A percentile compares a stretch with the other conserved stretches of the same genome.
Evolutionary conservation across 2,329 filamentous ascomycete species (phyloP).

Genomic region (Nannizzia gypsea): DNA sequence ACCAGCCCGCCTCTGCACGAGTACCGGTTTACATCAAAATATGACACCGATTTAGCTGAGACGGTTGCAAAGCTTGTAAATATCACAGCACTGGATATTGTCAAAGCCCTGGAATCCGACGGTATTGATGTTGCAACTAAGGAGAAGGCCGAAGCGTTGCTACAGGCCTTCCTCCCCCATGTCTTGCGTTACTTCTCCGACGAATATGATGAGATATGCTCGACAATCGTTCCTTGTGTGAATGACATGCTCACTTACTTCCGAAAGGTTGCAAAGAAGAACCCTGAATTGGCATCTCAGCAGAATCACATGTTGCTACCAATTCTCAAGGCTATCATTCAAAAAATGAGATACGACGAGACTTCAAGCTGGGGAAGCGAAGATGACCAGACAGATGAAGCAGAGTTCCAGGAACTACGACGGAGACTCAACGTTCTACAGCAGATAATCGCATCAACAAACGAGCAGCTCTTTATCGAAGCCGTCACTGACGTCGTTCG

Average conservation of each 20-base stretch:
- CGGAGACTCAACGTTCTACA: conserved; percentile 83
- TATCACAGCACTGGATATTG: conserved; percentile 73
- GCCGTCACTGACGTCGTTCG: conserved; percentile 80
- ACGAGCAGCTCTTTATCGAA: conserved; percentile 79
- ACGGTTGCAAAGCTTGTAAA: conserved; percentile 93
- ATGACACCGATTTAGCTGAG: conserved; percentile 92
- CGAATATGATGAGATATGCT: conserved; percentile 96
- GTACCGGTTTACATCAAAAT: conserved; percentile 66
- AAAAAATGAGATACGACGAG: conserved; percentile 96
- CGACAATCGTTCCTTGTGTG: conserved; percentile 83
- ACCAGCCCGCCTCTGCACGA: conserved; percentile 70
- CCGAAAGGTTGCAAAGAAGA: conserved; percentile 59
- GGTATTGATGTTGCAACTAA: conserved; percentile 49
- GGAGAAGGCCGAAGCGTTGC: conserved; percentile 64
- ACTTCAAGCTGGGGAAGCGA: conserved; percentile 88
- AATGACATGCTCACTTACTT: conserved; percentile 87
- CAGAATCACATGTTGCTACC: conserved; percentile 76
- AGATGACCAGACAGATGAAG: conserved; percentile 90
- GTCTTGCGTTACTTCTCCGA: conserved; percentile 91
- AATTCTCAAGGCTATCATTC: conserved; percentile 80
- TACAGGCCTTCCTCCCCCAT: conserved; percentile 74
- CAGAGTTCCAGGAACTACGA: conserved; percentile 89
- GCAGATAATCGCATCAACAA: conserved; percentile 80
- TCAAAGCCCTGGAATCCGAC: conserved; percentile 69
- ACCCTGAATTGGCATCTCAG: conserved; percentile 53